Conservation (phyloP, 768 basidiomycete species). For the Mycena indigotica region DNA sequence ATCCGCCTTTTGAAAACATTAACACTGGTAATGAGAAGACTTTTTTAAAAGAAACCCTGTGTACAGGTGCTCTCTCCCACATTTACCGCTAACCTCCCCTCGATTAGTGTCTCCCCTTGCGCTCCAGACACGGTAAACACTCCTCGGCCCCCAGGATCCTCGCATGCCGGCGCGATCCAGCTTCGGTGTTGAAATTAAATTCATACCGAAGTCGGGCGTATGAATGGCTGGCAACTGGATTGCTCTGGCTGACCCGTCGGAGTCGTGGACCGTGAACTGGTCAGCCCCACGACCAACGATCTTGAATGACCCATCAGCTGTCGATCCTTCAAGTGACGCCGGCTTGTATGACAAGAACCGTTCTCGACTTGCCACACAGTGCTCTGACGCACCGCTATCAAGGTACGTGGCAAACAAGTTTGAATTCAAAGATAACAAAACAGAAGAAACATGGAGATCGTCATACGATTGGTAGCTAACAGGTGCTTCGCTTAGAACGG, state of each 20-base stretch:
- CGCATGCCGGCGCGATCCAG: background rate
- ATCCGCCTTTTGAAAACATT: too few species aligned
- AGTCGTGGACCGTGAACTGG: background rate
- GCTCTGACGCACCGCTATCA: constrained; percentile 3
- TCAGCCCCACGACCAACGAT: background rate
- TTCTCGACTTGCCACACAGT: background rate
- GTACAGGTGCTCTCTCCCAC: too few species aligned
- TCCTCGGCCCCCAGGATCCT: too few species aligned
- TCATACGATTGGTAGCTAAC: background rate
- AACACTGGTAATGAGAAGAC: too few species aligned
- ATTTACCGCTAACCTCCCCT: background rate
- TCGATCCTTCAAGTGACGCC: background rate
- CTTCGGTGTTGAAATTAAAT: background rate
- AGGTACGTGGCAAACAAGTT: background rate
- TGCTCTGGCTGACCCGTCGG: background rate
- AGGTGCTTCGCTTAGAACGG: constrained; percentile 2
- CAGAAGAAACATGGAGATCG: background rate
- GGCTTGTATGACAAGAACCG: constrained; percentile 4
- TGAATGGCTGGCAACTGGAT: background rate
- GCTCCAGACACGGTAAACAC: too few species aligned
- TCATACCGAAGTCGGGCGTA: background rate
- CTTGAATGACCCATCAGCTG: constrained; percentile 1
- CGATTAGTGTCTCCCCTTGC: background rate
- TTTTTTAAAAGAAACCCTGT: too few species aligned
- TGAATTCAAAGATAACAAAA: background rate